phyloP scores from a whole-genome alignment of 257 asterid genomes.

The Lycium ferocissimum region DNA sequence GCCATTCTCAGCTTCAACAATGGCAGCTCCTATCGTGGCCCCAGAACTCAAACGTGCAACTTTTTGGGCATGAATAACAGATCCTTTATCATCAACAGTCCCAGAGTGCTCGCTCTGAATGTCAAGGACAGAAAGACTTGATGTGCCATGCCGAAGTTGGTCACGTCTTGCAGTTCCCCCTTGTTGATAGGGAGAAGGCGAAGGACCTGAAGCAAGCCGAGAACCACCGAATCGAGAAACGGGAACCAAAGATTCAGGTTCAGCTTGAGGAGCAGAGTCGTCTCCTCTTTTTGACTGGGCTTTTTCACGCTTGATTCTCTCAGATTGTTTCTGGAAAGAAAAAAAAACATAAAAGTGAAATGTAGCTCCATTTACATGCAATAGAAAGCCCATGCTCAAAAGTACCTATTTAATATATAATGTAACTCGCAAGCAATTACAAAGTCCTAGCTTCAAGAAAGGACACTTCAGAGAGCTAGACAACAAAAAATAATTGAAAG shows the following conservation, averaged over 20 bases:
- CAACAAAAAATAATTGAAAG: not conserved
- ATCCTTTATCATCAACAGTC: slow-evolving; percentile 39
- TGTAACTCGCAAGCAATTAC: not conserved
- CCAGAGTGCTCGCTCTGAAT: slow-evolving; percentile 49
- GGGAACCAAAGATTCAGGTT: slow-evolving; percentile 81
- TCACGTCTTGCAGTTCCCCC: slow-evolving; percentile 47
- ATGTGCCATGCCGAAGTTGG: slow-evolving; percentile 58
- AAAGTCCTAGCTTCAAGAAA: not conserved
- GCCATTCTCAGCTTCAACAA: slow-evolving; percentile 86
- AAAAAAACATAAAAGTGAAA: slow-evolving; percentile 17
- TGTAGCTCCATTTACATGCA: slow-evolving; percentile 12
- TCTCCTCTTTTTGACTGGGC: slow-evolving; percentile 82
- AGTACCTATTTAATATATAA: not conserved
- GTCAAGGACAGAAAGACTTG: slow-evolving; percentile 55
- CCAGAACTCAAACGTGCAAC: slow-evolving; percentile 66
- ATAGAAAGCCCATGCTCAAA: not conserved
- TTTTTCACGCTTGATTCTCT: slow-evolving; percentile 85
- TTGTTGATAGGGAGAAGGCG: slow-evolving; percentile 75
- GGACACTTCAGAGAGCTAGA: slow-evolving; percentile 5
- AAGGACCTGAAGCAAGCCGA: slow-evolving; percentile 95
- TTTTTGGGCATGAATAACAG: slow-evolving; percentile 54
- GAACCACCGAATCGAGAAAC: slow-evolving; percentile 83
- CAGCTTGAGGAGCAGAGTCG: slow-evolving; percentile 74
- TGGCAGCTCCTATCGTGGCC: slow-evolving; percentile 87
- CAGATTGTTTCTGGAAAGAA: slow-evolving; percentile 76